These are phyloP conservation scores for Funneliformis caledonium DNA, from an alignment of 371 early-diverging fungal genomes.

Conservation along the genomic window DNA sequence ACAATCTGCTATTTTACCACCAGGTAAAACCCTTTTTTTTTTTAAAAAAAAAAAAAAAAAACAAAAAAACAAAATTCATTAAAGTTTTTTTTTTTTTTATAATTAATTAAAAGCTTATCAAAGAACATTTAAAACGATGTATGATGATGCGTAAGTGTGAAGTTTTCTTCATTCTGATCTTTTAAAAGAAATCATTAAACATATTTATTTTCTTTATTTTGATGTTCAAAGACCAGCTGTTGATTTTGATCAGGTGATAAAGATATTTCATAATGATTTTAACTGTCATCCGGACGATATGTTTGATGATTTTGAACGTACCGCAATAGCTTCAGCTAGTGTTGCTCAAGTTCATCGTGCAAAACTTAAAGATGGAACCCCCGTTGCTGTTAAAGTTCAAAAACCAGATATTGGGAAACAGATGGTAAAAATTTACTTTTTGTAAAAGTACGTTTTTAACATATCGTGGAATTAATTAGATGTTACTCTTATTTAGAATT, in stretches of 20 bases:
- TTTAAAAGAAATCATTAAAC: background rate
- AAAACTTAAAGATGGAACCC: conserved; percentile 68
- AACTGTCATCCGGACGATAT: conserved; percentile 64
- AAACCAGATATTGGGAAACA: conserved; percentile 86
- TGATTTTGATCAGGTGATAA: conserved; percentile 62
- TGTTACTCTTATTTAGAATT: conserved; percentile 46
- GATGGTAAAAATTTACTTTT: conserved; percentile 48
- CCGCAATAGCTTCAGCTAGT: conserved; percentile 88
- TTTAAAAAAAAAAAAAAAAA: background rate
- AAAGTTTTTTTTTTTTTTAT: background rate
- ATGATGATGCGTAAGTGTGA: conserved; percentile 84
- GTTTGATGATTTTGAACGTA: conserved; percentile 71
- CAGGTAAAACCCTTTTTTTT: conserved; percentile 42
- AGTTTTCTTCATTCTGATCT: background rate
- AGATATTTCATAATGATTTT: conserved; percentile 74
- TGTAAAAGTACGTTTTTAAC: no score
- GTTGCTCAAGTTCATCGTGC: conserved; percentile 93
- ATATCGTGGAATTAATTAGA: background rate
- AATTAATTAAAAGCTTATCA: conserved; percentile 55
- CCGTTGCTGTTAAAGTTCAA: conserved; percentile 92
- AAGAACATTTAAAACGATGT: conserved; percentile 70
- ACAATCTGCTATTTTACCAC: conserved; percentile 77
- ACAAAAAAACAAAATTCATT: no score
- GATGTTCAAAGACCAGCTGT: conserved; percentile 42
- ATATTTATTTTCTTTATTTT: background rate